Evolutionary conservation across 2,329 filamentous ascomycete species (phyloP).

Genomic region (Alternaria solani): DNA sequence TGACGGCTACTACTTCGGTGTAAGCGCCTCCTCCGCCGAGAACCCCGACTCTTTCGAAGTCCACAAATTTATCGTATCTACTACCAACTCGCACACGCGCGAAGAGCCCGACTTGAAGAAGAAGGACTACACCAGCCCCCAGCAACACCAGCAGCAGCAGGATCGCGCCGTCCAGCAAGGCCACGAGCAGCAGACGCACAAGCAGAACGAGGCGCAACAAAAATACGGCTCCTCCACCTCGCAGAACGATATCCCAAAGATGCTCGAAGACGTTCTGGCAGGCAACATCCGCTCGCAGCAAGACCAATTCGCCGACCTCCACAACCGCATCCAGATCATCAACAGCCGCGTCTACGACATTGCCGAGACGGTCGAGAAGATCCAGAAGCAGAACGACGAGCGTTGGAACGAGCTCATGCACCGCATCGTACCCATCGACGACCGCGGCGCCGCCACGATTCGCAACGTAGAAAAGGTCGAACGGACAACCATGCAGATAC

Average conservation of each 20-base stretch:
- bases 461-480: constrained; percentile 63
- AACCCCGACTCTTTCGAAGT: constrained; percentile 94
- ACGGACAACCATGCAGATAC: constrained; percentile 58
- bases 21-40: constrained; percentile 88
- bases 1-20: constrained; percentile 80
- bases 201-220: constrained; percentile 31
- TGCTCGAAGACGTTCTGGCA: constrained; percentile 55
- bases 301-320: constrained; percentile 81
- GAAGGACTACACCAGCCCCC: constrained; percentile 36
- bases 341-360: constrained; percentile 73
- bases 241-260: constrained; percentile 41
- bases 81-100: constrained; percentile 47
- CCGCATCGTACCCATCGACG: constrained; percentile 41
- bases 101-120: constrained; percentile 44
- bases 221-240: constrained; percentile 32
- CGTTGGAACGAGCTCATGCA: constrained; percentile 63
- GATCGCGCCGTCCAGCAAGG: constrained; percentile 36
- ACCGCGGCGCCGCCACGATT: constrained; percentile 50
- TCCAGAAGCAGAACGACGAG: constrained; percentile 62
- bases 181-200: constrained; percentile 35
- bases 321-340: constrained; percentile 79
- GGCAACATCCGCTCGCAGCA: constrained; percentile 55
- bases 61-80: constrained; percentile 82
- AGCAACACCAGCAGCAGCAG: constrained; percentile 34
- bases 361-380: constrained; percentile 64